Base-by-base conservation (phyloP, 495 filamentous ascomycete genomes). In the Penicillium fimorum region DNA sequence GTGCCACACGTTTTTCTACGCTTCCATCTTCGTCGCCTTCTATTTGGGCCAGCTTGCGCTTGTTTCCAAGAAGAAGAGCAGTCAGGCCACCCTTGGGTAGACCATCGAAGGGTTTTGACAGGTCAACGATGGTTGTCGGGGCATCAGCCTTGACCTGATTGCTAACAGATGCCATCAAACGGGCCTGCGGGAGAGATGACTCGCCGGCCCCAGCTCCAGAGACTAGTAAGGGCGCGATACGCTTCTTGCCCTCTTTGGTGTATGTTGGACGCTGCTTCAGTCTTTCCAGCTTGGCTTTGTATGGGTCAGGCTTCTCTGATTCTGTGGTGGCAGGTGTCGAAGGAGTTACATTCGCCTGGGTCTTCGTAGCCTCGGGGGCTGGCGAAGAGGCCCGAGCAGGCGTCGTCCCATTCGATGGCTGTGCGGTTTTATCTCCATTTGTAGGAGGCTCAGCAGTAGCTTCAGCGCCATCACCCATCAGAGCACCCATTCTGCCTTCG, bases 161-260 rank as follows among this genome's bases (percentile, higher is more conserved):
- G 41, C 79, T 84, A 12, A 76, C 69, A 4, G 89, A 85, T 32
- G 90, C 87, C 62, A 96, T 85, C 29, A 96, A 69, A 51, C 92
- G 87, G 11, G 90, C 82, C 56, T 92, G 88, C 0, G 92, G 92
- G n/a, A 96, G 76, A 11, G 91, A 94, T 1, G 91, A 91, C 60
- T 93, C 87, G 15, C 87, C 88, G 6, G 83, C 87, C 8, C 88
- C 90, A 20, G 89, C 80, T 5, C 87, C 90, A 4, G 94, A 97
- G 15, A 99, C 88, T 4, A 99, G 80, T 62, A 97, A 71, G 6
- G 94, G 94, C 3, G 90, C 89, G 52, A 99, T 91, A 24, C 95
- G 84, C 74, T 97, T 99, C 73, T 92, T 97, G 17, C 94, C 94
- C 51, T 99, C 94, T 69, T 97, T 97, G 1, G 92, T 96, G 47